Percentiles rank a stretch among this genome's conserved stretches.
Evolutionary conservation across 306 rosid genomes (phyloP).

Genomic region (Cucurbita moschata): DNA sequence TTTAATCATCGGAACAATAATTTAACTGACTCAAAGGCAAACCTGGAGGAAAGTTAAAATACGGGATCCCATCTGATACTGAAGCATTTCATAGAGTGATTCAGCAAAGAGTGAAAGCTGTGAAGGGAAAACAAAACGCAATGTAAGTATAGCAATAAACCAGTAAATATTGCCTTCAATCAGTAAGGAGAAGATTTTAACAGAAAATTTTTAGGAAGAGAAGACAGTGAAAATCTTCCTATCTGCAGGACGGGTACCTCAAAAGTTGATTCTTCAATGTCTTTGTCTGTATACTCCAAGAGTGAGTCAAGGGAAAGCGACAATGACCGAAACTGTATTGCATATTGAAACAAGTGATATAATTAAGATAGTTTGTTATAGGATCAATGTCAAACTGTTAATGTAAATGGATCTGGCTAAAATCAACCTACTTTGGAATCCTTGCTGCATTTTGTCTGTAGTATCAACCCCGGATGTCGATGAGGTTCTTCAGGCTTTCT

Average conservation of each 20-base stretch:
- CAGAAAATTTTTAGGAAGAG: neutral
- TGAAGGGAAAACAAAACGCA: neutral
- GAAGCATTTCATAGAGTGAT: conserved; percentile 93
- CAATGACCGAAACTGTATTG: conserved; percentile 49
- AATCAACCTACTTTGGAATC: conserved; percentile 61
- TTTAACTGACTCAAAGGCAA: neutral
- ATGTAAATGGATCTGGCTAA: conserved; percentile 1
- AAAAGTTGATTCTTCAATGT: conserved; percentile 79
- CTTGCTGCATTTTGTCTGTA: conserved; percentile 50
- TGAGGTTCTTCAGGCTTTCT: conserved; percentile 83
- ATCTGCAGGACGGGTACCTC: conserved; percentile 42
- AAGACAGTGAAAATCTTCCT: neutral
- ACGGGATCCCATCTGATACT: conserved; percentile 82
- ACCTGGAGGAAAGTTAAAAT: conserved; percentile 86
- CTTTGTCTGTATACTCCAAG: conserved; percentile 83
- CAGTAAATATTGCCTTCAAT: neutral
- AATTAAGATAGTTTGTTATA: neutral
- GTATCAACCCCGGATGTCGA: conserved; percentile 79
- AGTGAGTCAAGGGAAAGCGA: conserved; percentile 76
- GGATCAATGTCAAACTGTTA: neutral
- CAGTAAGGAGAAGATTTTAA: neutral
- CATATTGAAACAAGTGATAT: neutral
- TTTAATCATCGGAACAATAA: neutral
- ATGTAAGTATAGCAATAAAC: conserved; percentile 5
- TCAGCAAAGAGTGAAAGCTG: conserved; percentile 92